These are phyloP conservation scores for Penicillium cosmopolitanum DNA, from an alignment of 495 filamentous ascomycete species.

Conservation along the genomic window DNA sequence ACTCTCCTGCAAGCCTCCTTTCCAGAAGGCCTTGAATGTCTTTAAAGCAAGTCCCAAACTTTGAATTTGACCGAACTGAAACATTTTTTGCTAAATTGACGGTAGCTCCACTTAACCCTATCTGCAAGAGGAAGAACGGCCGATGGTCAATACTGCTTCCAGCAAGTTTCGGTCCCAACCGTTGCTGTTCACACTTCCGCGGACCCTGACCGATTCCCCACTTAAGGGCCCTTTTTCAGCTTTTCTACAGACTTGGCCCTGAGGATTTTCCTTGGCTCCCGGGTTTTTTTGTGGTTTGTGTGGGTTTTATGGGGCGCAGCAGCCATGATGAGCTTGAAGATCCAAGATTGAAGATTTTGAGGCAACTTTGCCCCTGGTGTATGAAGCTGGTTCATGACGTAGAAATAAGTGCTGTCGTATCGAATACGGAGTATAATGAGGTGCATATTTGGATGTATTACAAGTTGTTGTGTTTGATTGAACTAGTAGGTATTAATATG, in stretches of 20 bases:
- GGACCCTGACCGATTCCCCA: constrained; percentile 1
- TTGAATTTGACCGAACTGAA: not conserved
- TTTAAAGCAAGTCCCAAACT: not conserved
- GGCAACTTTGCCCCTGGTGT: too few relatives aligned
- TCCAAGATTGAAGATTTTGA: too few relatives aligned
- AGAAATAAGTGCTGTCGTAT: not conserved
- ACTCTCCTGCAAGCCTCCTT: not conserved
- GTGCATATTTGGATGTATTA: too few relatives aligned
- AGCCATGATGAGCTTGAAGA: not conserved
- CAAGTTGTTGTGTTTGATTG: too few relatives aligned
- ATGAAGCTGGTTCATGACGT: not conserved
- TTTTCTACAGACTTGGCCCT: not conserved
- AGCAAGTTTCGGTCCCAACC: not conserved
- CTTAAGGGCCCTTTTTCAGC: not conserved
- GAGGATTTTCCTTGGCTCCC: not conserved
- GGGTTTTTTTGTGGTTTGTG: not conserved
- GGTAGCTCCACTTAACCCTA: not conserved
- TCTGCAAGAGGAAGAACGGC: not conserved
- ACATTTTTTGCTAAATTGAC: not conserved
- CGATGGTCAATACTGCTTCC: not conserved
- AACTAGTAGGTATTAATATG: too few relatives aligned
- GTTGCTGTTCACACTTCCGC: not conserved
- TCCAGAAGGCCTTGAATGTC: not conserved
- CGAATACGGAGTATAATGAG: too few relatives aligned
- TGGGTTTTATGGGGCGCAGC: not conserved